Conservation (phyloP, 2,329 filamentous ascomycete genomes). For the Penicillium rolfsii region DNA sequence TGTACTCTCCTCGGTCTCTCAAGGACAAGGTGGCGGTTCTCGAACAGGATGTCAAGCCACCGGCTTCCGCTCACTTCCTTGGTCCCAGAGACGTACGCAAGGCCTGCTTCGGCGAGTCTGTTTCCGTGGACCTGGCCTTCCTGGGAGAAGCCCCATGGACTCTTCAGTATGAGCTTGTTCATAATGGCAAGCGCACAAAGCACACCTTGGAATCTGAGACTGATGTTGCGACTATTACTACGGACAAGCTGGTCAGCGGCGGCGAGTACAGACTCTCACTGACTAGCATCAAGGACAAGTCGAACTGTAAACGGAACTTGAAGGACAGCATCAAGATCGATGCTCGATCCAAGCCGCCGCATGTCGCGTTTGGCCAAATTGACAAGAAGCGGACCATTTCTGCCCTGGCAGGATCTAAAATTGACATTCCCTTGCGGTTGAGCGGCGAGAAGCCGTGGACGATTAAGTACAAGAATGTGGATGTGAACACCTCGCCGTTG, state of each 20-base stretch:
- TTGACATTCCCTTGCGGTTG: constrained; percentile 79
- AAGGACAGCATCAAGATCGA: constrained; percentile 83
- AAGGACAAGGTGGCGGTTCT: constrained; percentile 65
- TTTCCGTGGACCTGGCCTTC: constrained; percentile 73
- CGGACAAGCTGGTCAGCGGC: constrained; percentile 72
- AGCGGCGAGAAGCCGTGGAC: constrained; percentile 85
- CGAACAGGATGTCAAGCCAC: constrained; percentile 90
- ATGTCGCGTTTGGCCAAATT: constrained; percentile 80
- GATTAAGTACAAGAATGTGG: constrained; percentile 72
- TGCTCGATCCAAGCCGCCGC: constrained; percentile 85
- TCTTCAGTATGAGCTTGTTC: constrained; percentile 88
- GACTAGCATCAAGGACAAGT: constrained; percentile 81
- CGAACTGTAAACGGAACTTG: constrained; percentile 82
- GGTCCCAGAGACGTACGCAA: constrained; percentile 59
- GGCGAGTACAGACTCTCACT: constrained; percentile 89
- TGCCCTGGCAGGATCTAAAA: constrained; percentile 73
- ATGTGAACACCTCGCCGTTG: constrained; percentile 55
- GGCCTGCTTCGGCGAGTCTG: constrained; percentile 80
- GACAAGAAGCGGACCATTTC: constrained; percentile 76
- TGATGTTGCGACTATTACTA: constrained; percentile 71
- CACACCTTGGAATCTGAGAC: constrained; percentile 67
- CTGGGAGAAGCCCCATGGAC: constrained; percentile 84
- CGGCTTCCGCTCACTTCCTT: constrained; percentile 75
- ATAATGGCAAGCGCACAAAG: constrained; percentile 81
- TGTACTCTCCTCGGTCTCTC: constrained; percentile 72